Conservation (phyloP, 768 basidiomycete species). For the Suillus sp. region DNA sequence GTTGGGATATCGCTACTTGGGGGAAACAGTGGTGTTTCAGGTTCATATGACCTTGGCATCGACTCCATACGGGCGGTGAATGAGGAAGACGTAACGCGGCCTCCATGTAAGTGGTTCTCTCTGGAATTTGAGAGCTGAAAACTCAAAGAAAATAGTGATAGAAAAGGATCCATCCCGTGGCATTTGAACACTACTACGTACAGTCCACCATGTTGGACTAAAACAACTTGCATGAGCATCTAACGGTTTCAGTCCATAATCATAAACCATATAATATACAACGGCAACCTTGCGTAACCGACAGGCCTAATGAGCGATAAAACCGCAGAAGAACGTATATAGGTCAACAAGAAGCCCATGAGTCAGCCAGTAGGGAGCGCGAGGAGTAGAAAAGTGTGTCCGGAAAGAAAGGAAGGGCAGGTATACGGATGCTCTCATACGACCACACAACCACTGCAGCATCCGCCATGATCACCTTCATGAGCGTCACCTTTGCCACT, state of each 20-base stretch:
- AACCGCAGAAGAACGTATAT: constrained; percentile 10
- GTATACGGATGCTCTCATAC: constrained; percentile 31
- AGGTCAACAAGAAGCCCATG: constrained; percentile 15
- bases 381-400: constrained; percentile 16
- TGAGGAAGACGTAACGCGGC: constrained; percentile 56
- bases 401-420: constrained; percentile 1
- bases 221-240: constrained; percentile 15
- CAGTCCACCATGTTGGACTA: background rate
- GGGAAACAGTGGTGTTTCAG: constrained; percentile 73
- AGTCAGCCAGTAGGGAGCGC: constrained; percentile 9
- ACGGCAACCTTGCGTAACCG: constrained; percentile 13
- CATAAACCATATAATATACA: constrained; percentile 30
- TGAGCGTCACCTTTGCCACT: constrained; percentile 43
- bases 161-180: constrained; percentile 31
- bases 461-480: constrained; percentile 58
- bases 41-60: constrained; percentile 80
- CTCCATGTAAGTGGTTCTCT: constrained; percentile 29
- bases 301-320: constrained; percentile 12
- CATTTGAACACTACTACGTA: constrained; percentile 17
- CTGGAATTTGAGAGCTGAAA: background rate
- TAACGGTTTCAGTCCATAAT: constrained; percentile 14
- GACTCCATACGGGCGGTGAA: constrained; percentile 84
- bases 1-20: constrained; percentile 89
- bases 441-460: constrained; percentile 72
- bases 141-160: constrained; percentile 16